phyloP scores from a whole-genome alignment of 2,329 filamentous ascomycete species.

The Penicillium sp. region DNA sequence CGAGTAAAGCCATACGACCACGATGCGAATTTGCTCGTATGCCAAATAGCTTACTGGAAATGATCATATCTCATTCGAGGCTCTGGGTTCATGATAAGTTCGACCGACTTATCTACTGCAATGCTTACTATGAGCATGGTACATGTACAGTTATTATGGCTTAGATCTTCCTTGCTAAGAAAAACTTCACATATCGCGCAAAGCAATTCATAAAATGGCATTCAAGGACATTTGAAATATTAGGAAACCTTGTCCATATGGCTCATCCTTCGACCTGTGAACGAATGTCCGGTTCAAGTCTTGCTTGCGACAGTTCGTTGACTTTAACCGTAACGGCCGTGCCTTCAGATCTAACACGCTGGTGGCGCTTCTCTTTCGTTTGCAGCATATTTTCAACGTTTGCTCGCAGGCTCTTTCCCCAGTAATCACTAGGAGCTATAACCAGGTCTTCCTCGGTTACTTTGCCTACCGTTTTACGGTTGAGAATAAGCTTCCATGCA shows the following conservation, averaged over 20 bases:
- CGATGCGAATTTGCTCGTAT: background rate
- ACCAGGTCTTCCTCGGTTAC: constrained; percentile 25
- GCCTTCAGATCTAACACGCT: constrained; percentile 17
- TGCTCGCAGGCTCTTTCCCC: constrained; percentile 12
- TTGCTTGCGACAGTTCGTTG: background rate
- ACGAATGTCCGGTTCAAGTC: too few species aligned
- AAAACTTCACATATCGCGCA: background rate
- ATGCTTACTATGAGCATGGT: background rate
- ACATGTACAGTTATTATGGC: background rate
- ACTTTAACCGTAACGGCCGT: constrained; percentile 9
- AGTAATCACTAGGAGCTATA: constrained; percentile 19
- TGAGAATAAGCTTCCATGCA: constrained; percentile 27
- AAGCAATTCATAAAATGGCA: background rate
- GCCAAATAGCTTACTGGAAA: background rate
- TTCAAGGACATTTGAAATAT: background rate
- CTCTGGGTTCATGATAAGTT: background rate
- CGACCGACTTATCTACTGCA: background rate
- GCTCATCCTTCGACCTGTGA: too few species aligned
- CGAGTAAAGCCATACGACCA: background rate
- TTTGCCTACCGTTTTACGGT: constrained; percentile 20
- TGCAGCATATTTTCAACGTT: constrained; percentile 15
- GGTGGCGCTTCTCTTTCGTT: constrained; percentile 13
- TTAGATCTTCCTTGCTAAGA: background rate
- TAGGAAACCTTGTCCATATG: background rate
- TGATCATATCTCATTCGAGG: background rate